Evolutionary conservation across 2,329 filamentous ascomycete genomes (phyloP), one percentile per base, ranked within the genome.

Genomic region (Trichophyton rubrum): DNA sequence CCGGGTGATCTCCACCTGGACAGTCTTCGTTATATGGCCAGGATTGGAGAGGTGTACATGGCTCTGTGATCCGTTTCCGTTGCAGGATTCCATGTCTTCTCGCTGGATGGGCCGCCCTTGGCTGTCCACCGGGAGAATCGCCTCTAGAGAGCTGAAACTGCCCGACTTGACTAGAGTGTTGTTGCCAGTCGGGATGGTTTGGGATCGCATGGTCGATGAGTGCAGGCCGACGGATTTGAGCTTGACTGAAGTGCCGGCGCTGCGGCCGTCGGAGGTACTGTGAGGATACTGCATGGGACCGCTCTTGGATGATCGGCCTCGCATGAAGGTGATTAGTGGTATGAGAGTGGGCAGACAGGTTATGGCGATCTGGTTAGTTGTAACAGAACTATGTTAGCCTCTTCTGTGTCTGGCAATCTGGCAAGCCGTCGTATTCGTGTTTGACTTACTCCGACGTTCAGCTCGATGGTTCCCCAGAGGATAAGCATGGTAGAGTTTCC

Each of bases 401-500:
- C 38, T 17, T 30, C 20, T 58, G 9, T n/a, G 9, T 15, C n/a
- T 27, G n/a, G n/a, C 3, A 3, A 59, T 11, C 6, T 30, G 11
- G n/a, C 13, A 22, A 13, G 27, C 27, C 6, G 27, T 8, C 27
- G 27, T 30, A 13, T 20, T 17, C 2, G 17, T 38, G 15, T 40
- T 47, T 33, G 27, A 59, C 78, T 67, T 74, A 82, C 80, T 9
- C 80, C 80, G 33, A 82, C 75, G 63, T 82, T 82, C 68, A 82
- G 80, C 66, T 83, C 80, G 60, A 83, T 79, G 1, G 77, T 79
- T 3, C 80, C 80, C 80, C 80, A 83, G 0, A 82, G 69, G 0
- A 83, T 74, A 9, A 83, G 71, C 76, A 80, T 79, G 3, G 80
- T 82, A 0, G 80, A 81, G 64, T 82, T 80, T 7, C 80, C 79